Evolutionary conservation across 75 land plant genomes (phyloP), one percentile per base, ranked within the genome.

Genomic region (Cryptomeria japonica): DNA sequence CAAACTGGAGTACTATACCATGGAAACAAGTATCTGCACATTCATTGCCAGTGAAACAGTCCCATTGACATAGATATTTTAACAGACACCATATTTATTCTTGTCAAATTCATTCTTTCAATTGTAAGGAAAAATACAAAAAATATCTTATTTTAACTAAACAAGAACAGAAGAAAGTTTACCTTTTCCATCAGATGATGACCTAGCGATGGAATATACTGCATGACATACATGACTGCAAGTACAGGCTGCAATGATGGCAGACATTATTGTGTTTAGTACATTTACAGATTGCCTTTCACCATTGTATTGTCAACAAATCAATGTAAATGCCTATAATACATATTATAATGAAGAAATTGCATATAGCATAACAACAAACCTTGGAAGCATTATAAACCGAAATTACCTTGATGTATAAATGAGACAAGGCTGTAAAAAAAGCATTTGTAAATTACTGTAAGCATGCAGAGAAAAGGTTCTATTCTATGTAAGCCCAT

Each of bases 161-260:
- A 86, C 46, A 37, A 38, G 44, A 86, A 32, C 16, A 19, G 46
- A 64, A 5, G 42, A 80, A 46, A 79, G 34, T 51, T 55, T 87
- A 87, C 88, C 88, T 82, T 44, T 14, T 87, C 86, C 72, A 72
- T 89, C 25, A 89, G 75, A 49, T 42, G 84, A 87, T 87, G 87
- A 34, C 88, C 90, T n/a, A 89, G 68, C 12, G 53, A 83, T 44
- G 90, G 90, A 25, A 89, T 16, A 22, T 89, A 89, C 88, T 89
- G 90, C 90, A 89, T 89, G 68, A 89, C 83, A 79, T 89, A 89
- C 58, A 89, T 79, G 19, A 89, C 80, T 64, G 82, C 39, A 53
- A 89, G 90, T 37, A 89, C 76, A 39, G 90, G 90, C 83, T 89
- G 88, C 85, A 87, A 77, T 32, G 47, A 12, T 19, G 49, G 22